These are phyloP conservation scores for Dothiorella sarmentorum DNA, from an alignment of 2,329 filamentous ascomycete genomes.

Conservation along the genomic window DNA sequence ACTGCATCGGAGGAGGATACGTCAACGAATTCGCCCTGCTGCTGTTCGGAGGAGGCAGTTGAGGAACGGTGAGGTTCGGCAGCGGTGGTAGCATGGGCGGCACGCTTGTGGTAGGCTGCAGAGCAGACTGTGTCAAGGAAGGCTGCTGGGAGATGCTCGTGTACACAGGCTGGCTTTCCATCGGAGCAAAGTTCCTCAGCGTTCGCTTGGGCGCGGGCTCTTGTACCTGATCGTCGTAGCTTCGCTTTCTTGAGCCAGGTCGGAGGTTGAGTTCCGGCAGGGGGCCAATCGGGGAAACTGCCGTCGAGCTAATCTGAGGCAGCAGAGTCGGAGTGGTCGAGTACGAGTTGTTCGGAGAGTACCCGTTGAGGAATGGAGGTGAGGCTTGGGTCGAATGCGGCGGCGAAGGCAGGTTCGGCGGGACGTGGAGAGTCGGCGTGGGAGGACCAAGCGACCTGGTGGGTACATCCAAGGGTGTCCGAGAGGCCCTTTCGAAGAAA, in stretches of 20 bases:
- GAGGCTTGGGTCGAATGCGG: constrained; percentile 51
- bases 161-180: constrained; percentile 1
- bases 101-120: constrained; percentile 27
- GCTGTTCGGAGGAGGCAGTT: constrained; percentile 38
- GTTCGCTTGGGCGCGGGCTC: constrained; percentile 57
- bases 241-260: constrained; percentile 52
- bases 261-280: constrained; percentile 41
- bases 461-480: constrained; percentile 40
- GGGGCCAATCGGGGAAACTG: constrained; percentile 42
- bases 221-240: constrained; percentile 52
- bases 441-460: constrained; percentile 34
- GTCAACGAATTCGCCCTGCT: constrained; percentile 73
- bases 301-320: constrained; percentile 41
- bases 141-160: constrained; percentile 22
- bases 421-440: constrained; percentile 37
- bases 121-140: constrained; percentile 20
- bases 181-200: constrained; percentile 6
- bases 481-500: constrained; percentile 71
- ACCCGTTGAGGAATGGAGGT: constrained; percentile 42
- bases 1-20: constrained; percentile 59
- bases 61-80: constrained; percentile 66
- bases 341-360: constrained; percentile 40
- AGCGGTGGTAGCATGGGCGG: constrained; percentile 56
- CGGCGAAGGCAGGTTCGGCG: constrained; percentile 50
- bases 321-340: constrained; percentile 39